Percentiles rank a stretch among this genome's conserved stretches.
phyloP scores from a whole-genome alignment of 78 protist genomes.

The Dictyostelium purpureum region DNA sequence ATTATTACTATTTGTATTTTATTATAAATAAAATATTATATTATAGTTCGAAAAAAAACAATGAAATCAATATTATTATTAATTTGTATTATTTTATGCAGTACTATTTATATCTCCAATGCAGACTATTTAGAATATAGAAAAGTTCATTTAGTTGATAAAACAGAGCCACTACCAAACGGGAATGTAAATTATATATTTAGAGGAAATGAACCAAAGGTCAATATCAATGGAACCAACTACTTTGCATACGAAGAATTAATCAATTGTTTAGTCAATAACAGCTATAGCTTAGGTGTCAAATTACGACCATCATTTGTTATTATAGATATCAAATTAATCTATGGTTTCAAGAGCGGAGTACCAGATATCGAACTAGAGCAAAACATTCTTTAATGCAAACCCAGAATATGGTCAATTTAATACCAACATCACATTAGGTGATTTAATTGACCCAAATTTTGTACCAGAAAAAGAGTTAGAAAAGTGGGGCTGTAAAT shows the following conservation, averaged over 20 bases:
- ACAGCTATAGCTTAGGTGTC: background rate
- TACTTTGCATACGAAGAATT: conserved; percentile 53
- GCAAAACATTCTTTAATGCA: conserved; percentile 25
- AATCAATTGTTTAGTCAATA: conserved; percentile 2
- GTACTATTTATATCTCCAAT: background rate
- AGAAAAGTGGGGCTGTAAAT: background rate
- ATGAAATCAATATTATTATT: background rate
- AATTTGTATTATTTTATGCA: background rate
- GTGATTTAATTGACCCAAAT: conserved; percentile 51
- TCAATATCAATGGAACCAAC: background rate
- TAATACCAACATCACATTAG: conserved; percentile 41
- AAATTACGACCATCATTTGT: conserved; percentile 21
- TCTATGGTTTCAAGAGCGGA: conserved; percentile 23
- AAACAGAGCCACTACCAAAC: background rate
- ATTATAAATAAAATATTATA: too few relatives aligned
- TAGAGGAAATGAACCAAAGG: conserved; percentile 75
- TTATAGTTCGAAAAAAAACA: background rate
- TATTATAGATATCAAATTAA: conserved; percentile 58
- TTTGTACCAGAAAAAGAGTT: background rate
- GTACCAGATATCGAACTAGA: conserved; percentile 32
- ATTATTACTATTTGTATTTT: background rate
- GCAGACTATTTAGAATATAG: conserved; percentile 27
- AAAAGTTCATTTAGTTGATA: conserved; percentile 44
- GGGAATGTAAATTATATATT: conserved; percentile 45
- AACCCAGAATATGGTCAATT: conserved; percentile 41